phyloP scores from a whole-genome alignment of 2,329 filamentous ascomycete species.

The Cercospora sp. region DNA sequence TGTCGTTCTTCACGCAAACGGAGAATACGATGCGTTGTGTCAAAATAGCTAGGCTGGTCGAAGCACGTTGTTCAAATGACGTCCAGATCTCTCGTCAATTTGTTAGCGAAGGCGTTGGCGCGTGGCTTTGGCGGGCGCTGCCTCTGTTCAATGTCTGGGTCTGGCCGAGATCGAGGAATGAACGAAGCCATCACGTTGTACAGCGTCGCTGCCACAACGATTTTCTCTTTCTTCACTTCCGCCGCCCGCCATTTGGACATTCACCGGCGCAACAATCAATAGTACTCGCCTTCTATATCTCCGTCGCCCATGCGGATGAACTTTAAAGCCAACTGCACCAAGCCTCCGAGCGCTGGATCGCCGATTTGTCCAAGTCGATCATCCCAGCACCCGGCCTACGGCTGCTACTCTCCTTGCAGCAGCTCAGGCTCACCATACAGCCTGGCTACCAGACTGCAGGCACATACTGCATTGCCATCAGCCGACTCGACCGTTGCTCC shows the following conservation, averaged over 20 bases:
- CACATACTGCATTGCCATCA: not conserved
- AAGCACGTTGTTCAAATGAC: not conserved
- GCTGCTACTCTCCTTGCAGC: slow-evolving; percentile 6
- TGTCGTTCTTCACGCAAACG: not conserved
- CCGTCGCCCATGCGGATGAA: not conserved
- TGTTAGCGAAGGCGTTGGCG: not conserved
- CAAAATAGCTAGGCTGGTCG: not conserved
- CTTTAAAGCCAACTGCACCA: slow-evolving; percentile 6
- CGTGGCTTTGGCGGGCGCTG: not conserved
- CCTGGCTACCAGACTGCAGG: not conserved
- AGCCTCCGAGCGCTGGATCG: slow-evolving; percentile 4
- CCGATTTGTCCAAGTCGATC: slow-evolving; percentile 1
- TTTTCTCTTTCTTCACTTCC: not conserved
- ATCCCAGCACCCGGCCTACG: slow-evolving; percentile 6
- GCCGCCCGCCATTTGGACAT: not conserved
- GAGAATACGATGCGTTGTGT: not conserved
- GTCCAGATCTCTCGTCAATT: not conserved
- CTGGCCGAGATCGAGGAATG: not conserved
- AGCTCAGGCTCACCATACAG: slow-evolving; percentile 8
- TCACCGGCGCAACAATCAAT: not conserved
- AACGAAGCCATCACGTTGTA: not conserved
- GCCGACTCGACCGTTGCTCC: not conserved
- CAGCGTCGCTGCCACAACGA: not conserved
- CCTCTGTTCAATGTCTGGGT: not conserved
- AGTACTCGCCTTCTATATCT: slow-evolving; percentile 9